A percentile compares a stretch with the other conserved stretches of the same genome.
These are phyloP conservation scores for Mychonastes homosphaera DNA, from an alignment of 139 green algal species.

Conservation along the genomic window DNA sequence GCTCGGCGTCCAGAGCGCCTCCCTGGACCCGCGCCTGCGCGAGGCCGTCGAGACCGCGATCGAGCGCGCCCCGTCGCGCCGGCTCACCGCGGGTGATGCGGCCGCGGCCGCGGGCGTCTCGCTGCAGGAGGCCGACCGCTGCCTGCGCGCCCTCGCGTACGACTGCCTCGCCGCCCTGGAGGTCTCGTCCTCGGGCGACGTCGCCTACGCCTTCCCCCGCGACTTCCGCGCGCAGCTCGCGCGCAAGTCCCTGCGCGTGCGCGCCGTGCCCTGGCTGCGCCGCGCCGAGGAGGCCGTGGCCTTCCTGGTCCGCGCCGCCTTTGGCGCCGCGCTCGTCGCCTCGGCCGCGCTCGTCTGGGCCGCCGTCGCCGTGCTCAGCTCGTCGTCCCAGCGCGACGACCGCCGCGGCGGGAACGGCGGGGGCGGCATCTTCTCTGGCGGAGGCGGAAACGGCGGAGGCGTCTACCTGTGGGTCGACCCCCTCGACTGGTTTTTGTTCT, in stretches of 20 bases:
- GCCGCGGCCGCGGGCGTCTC: conserved; percentile 49
- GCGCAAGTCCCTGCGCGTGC: too few species aligned
- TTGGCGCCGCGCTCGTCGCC: conserved; percentile 78
- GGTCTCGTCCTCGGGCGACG: conserved; percentile 73
- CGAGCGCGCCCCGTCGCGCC: conserved; percentile 28
- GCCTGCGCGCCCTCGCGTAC: conserved; percentile 72
- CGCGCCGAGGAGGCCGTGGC: conserved; percentile 7
- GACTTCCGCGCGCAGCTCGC: conserved; percentile 53
- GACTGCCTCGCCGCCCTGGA: conserved; percentile 64
- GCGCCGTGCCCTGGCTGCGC: conserved; percentile 38
- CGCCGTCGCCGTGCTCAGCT: conserved; percentile 61
- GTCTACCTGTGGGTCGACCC: conserved; percentile 13
- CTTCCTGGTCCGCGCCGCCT: conserved; percentile 64
- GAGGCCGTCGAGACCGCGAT: conserved; percentile 45
- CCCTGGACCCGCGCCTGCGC: conserved; percentile 22
- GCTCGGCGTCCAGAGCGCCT: conserved; percentile 35
- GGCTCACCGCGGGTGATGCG: conserved; percentile 52
- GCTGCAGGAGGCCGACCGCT: conserved; percentile 52
- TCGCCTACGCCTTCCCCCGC: conserved; percentile 71
- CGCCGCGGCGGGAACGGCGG: conserved; percentile 8
- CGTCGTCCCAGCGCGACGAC: conserved; percentile 18
- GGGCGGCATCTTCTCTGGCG: conserved; percentile 9
- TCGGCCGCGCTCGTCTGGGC: conserved; percentile 67
- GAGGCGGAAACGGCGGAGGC: conserved; percentile 2
- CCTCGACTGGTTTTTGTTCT: conserved; percentile 8